Evolutionary conservation across 2,329 filamentous ascomycete species (phyloP), one percentile per base, ranked within the genome.

Genomic region (Fusarium sp.): DNA sequence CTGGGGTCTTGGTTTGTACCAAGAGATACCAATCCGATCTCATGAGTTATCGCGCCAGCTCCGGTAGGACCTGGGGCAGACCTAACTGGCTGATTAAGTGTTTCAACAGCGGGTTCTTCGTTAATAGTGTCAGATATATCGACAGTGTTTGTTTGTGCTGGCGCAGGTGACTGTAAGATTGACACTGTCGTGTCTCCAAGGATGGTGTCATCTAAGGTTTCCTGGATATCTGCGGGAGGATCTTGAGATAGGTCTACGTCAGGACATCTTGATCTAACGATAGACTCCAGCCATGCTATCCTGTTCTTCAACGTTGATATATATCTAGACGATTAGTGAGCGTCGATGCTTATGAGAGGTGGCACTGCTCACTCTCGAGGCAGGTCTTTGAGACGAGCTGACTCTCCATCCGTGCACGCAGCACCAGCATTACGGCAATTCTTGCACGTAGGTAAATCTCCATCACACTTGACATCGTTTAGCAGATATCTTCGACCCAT

Each of bases 11-110:
- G 77, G 26, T 81, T 83, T 5, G 78, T 78, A 3, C 82, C 83
- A 2, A 87, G 75, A 0, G 85, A 85, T 0, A 87, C 80, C 15
- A 87, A 70, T 0, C 85, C 85, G 16, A 87, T 85, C 63, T 87
- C 84, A 62, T 87, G 84, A 2, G 83, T 81, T 3, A 81, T 70
- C 5, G 67, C 65, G 55, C 68, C 70, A 47, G 71, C 65, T 50
- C 53, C 72, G 13, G 64, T 67, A 33, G 65, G 40, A 2, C 65
- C 70, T 40, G 63, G 47, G 34, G 41, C 51, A 41, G 62, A 62
- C 13, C 46, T 70, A 42, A 50, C 63, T 40, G 56, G 71, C 33
- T 41, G 60, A 6, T 46, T 54, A 2, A 44, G 44, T 7, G 62
- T 59, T 12, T 68, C 65, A 2, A 46, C n/a, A 1, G 51, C 8